Evolutionary conservation across 257 asterid species (phyloP), one percentile per base, ranked within the genome.

Genomic region (Perilla frutescens): DNA sequence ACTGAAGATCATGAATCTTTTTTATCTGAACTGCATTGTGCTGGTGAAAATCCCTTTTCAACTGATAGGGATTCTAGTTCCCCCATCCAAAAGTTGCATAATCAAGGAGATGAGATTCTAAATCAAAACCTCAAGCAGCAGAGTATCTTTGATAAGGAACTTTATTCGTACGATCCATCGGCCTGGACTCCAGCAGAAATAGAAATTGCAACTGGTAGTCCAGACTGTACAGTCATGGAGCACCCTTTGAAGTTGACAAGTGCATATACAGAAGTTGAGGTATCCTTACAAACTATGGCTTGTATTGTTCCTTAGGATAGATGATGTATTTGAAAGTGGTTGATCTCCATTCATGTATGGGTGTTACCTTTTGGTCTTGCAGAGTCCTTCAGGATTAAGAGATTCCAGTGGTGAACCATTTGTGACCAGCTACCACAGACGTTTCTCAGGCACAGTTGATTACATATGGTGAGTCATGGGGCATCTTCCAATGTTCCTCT

Each of bases 361-460:
- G 68, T 34, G 13, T 32, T 14, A 34, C 59, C 41, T 71, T 63
- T 68, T 49, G 55, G 44, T 62, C 65, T 76, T 83, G 83, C 91
- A 88, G 96, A 88, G 67, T 74, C 59, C 77, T 74, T 78, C 86
- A 9, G 91, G 90, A 40, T 82, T 85, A 64, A 88, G 98, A 82
- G 98, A 90, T 76, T 80, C 88, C 64, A 81, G 76, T 58, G 97
- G 97, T 48, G 98, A 94, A 77, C 98, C 98, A 34, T 83, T 82
- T 45, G 88, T 86, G 51, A 91, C 98, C 74, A 91, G 96, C 91
- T 88, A 94, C 79, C 92, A 94, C 81, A 86, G 88, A 57, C 84
- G 81, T 78, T 94, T 94, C 83, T 81, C 78, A 41, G 98, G 98
- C 78, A 90, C 98, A 9, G 97, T 91, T 41, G 98, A 94, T 80